Conservation (phyloP, 495 filamentous ascomycete genomes). For the Stereocaulon alpinum region DNA sequence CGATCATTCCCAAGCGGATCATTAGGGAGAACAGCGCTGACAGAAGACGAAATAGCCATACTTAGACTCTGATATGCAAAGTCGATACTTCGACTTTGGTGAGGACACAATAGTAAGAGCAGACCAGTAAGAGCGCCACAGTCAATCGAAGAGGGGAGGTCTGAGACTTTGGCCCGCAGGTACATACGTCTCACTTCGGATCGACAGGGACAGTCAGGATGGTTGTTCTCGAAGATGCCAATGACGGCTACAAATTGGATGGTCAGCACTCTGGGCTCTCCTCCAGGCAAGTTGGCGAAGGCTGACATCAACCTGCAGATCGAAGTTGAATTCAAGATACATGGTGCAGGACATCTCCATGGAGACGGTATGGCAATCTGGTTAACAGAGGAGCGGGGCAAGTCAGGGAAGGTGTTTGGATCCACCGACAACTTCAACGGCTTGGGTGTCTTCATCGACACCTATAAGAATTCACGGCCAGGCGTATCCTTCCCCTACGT, state of each 20-base stretch:
- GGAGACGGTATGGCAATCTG: constrained; percentile 98
- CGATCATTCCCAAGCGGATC: not conserved
- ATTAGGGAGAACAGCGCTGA: not conserved
- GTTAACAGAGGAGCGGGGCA: constrained; percentile 88
- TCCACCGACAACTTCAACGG: constrained; percentile 83
- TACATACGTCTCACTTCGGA: constrained; percentile 91
- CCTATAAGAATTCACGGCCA: constrained; percentile 98
- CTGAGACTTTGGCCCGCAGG: constrained; percentile 33
- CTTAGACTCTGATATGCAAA: constrained; percentile 95
- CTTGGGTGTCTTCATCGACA: constrained; percentile 94
- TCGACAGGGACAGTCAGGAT: constrained; percentile 78
- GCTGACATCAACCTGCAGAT: constrained; percentile 44
- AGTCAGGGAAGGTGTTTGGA: constrained; percentile 79
- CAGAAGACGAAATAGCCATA: constrained; percentile 56
- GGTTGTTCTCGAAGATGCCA: constrained; percentile 86
- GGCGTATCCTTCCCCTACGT: constrained; percentile 94
- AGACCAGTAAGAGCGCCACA: constrained; percentile 56
- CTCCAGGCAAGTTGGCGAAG: not conserved
- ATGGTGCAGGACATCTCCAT: constrained; percentile 72
- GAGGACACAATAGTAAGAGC: constrained; percentile 88
- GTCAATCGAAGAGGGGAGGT: not conserved
- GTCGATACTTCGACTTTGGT: constrained; percentile 98
- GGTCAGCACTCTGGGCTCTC: constrained; percentile 35
- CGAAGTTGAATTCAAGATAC: constrained; percentile 89
- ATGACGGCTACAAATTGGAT: constrained; percentile 99